Conservation (phyloP, 2,329 filamentous ascomycete species). For the Colletotrichum siamense region DNA sequence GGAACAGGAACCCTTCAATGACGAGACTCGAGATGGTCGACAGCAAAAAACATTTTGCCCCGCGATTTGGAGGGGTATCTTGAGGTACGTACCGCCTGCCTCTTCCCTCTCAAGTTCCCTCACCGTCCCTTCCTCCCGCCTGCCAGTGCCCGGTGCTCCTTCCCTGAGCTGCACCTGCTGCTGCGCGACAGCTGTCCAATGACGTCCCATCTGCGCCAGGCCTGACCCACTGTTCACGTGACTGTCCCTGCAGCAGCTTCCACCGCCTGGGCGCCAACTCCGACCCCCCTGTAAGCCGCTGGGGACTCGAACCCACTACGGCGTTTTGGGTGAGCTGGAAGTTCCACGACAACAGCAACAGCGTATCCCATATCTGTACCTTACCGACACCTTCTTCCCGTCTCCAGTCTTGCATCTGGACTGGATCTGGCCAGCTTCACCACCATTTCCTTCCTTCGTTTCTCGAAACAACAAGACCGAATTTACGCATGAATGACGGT, state of each 20-base stretch:
- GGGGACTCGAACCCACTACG: slow-evolving; percentile 13
- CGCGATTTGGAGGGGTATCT: slow-evolving; percentile 25
- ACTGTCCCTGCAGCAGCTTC: slow-evolving; percentile 6
- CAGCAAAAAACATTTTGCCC: slow-evolving; percentile 22
- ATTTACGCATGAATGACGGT: slow-evolving; percentile 17
- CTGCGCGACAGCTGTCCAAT: not conserved
- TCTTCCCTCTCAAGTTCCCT: not conserved
- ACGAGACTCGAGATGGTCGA: not conserved
- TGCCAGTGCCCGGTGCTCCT: not conserved
- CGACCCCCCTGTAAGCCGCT: not conserved
- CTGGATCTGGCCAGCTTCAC: slow-evolving; percentile 14
- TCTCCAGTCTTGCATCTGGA: not conserved
- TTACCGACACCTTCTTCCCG: not conserved
- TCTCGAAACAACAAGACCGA: not conserved
- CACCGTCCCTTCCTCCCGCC: not conserved
- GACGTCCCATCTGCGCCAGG: not conserved
- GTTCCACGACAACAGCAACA: slow-evolving; percentile 12
- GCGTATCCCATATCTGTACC: not conserved
- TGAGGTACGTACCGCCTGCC: slow-evolving; percentile 4
- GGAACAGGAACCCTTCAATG: not conserved
- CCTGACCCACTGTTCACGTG: not conserved
- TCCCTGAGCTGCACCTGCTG: not conserved
- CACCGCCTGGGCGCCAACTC: not conserved
- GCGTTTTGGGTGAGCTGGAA: slow-evolving; percentile 26
- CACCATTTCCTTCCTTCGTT: not conserved